phyloP scores from a whole-genome alignment of 129 eudicot genomes.

The Pseudognaphalium luteoalbum region DNA sequence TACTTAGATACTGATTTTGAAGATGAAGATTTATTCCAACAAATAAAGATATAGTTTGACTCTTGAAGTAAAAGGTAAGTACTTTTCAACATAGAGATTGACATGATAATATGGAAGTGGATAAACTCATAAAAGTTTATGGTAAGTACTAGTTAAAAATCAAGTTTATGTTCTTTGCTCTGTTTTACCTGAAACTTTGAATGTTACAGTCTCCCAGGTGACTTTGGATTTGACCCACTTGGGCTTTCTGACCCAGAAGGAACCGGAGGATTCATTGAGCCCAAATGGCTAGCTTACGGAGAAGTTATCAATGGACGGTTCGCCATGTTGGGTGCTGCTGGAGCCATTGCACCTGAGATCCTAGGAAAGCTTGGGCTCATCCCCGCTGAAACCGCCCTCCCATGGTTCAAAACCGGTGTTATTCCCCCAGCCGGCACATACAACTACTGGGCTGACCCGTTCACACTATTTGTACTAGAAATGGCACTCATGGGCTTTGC shows the following conservation, averaged over 20 bases:
- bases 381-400: slow-evolving; percentile 94
- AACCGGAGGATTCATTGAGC: slow-evolving; percentile 94
- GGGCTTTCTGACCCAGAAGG: slow-evolving; percentile 99
- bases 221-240: slow-evolving; percentile 93
- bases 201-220: slow-evolving; percentile 87
- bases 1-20: not conserved
- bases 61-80: not conserved
- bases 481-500: slow-evolving; percentile 98
- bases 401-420: slow-evolving; percentile 98
- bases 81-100: not conserved
- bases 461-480: slow-evolving; percentile 81
- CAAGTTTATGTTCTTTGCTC: not conserved
- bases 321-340: slow-evolving; percentile 91
- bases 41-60: not conserved
- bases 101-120: not conserved
- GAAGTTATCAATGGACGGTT: slow-evolving; percentile 81
- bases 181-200: slow-evolving; percentile 2
- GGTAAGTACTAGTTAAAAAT: too few relatives aligned
- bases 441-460: slow-evolving; percentile 93
- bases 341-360: slow-evolving; percentile 91
- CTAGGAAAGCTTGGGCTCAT: slow-evolving; percentile 90
- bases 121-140: not conserved
- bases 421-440: slow-evolving; percentile 97
- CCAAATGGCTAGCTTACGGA: slow-evolving; percentile 94
- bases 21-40: not conserved